Evolutionary conservation across 352 stramenopile species (phyloP).

Genomic region (Blastocystis sp.): DNA sequence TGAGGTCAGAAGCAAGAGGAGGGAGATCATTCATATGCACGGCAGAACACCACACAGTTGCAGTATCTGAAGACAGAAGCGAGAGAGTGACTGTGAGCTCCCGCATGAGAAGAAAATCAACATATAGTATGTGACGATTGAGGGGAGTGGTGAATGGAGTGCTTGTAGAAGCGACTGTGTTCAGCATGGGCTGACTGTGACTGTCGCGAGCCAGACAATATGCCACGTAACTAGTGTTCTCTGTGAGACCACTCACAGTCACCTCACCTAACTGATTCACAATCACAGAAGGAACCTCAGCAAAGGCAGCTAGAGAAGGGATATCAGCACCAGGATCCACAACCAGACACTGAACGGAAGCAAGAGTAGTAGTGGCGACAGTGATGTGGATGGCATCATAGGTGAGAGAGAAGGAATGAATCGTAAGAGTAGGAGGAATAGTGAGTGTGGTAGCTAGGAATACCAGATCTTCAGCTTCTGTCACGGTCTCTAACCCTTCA

Average conservation of each 20-base stretch:
- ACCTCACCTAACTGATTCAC: not conserved
- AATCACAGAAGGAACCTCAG: not conserved
- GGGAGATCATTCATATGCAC: conserved; percentile 16
- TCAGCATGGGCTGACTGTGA: conserved; percentile 21
- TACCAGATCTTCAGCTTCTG: not conserved
- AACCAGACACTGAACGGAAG: conserved; percentile 29
- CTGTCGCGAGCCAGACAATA: conserved; percentile 50
- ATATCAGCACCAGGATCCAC: not conserved
- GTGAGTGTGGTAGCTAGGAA: not conserved
- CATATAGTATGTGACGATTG: not conserved
- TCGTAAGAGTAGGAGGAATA: not conserved
- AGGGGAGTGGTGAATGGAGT: conserved; percentile 16
- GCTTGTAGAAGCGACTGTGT: not conserved
- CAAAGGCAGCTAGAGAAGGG: not conserved
- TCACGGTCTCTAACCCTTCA: conserved; percentile 1
- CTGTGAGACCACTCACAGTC: not conserved
- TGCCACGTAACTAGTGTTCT: conserved; percentile 18
- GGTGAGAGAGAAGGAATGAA: not conserved
- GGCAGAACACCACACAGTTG: conserved; percentile 1
- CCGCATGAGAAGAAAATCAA: not conserved
- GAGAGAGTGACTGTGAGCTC: conserved; percentile 33
- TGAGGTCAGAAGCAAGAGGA: not conserved
- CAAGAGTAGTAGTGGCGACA: not conserved
- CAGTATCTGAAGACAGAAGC: not conserved
- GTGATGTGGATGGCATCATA: not conserved